Base-by-base conservation (phyloP, 139 green algal species). In the Chlorella sp. region DNA sequence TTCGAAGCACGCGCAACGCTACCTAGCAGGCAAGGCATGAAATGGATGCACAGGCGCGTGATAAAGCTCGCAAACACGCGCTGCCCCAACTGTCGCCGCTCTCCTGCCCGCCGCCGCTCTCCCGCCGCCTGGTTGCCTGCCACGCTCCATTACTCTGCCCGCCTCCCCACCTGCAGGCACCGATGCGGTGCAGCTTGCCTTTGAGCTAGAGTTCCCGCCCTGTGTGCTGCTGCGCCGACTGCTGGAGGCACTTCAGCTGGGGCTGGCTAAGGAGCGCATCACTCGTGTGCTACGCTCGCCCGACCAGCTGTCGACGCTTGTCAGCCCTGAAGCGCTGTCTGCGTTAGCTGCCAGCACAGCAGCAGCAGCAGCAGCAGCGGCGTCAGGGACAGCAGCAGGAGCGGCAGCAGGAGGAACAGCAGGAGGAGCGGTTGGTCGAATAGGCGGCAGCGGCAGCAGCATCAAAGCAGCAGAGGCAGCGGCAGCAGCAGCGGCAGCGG, bases 211-310 rank as follows among this genome's bases (percentile, higher is more conserved):
- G 91, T 95, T 97, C 68, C 94, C 95, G 18, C 95, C 96, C 18
- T 98, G 95, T 92, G 93, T 96, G 57, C 88, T 98, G 30, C 66
- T 96, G 83, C 89, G 96, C 1, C 92, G 92, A 19, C 88, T 98
- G 90, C 90, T 96, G n/a, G 86, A 94, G 40, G 18, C 4, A 5
- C 89, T 90, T 4, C 80, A 83, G 15, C 77, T 91, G 39, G 79
- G 85, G 14, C 83, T 93, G 30, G 85, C 64, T 26, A 91, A 90
- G 64, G 60, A 92, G 75, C 88, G 30, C 0, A 89, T 95, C 66
- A 90, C 91, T 15, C 85, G 92, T 61, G 61, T 94, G 24, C 79
- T 96, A 19, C 92, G 91, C 61, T 18, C 90, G 64, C 92, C 92
- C 2, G 39, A n/a, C 2, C 39, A 61, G 4, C 83, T 89, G 32